Base-by-base conservation (phyloP, 2,329 filamentous ascomycete species). In the Aspergillus udagawae region DNA sequence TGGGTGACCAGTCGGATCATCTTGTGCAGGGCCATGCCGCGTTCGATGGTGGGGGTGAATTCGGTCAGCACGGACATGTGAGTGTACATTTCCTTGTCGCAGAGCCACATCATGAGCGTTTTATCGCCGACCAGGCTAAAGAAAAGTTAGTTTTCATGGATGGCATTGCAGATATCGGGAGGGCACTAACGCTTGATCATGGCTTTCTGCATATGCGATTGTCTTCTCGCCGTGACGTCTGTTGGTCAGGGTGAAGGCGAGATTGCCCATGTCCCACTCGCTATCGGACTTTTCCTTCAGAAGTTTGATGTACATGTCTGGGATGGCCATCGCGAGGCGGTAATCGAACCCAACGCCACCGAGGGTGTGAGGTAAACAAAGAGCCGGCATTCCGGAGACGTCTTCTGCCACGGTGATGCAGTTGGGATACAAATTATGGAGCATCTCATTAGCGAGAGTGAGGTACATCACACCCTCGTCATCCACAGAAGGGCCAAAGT, bases 251-350 rank as follows among this genome's bases (percentile, higher is more conserved):
- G 92, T 97, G 77, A 88, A 92, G 72, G 86, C 87, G 53, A 99
- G 89, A 64, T 83, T 87, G 56, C 84, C 86, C 75, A 99, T 89
- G 67, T 97, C 90, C 94, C 94, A 99, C 9, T 96, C 84, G 61
- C 91, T 81, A 68, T 99, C 94, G 69, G 89, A 83, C 73, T 91
- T 86, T 77, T 99, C 94, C 75, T 99, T 99, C 60, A 97, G 76
- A 71, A 95, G 91, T 79, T 99, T 99, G 82, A 99, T 99, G 86
- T 95, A 99, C 86, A 99, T 90, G 74, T 99, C 94, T 3, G 94
- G 94, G 61, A 99, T 87, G 4, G 94, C 94, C 94, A 99, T 99
- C 55, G 92, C 92, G 32, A 99, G 85, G 64, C 94, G 86, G 75
- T 99, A 99, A 77, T 99, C 94, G 72, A 99, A 99, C 27, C 94